Conservation (phyloP, 352 stramenopile genomes). For the Pythium brassicae region DNA sequence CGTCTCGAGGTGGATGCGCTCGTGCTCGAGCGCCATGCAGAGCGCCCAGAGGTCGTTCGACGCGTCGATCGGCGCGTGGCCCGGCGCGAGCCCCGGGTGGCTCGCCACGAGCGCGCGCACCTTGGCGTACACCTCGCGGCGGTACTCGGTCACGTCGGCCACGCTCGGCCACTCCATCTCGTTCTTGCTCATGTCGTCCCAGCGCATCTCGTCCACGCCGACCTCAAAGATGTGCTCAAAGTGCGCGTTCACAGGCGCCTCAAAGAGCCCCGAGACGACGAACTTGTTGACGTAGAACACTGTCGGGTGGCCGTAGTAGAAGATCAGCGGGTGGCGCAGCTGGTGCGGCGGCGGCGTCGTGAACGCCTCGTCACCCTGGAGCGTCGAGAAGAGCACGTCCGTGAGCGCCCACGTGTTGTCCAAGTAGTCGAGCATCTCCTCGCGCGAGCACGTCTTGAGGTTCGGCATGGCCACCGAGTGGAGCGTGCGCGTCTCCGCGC, state of each 20-base stretch:
- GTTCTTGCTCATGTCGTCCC: conserved; percentile 98
- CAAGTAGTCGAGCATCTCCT: conserved; percentile 91
- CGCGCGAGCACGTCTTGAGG: conserved; percentile 74
- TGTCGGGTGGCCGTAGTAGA: conserved; percentile 97
- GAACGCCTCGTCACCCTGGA: conserved; percentile 90
- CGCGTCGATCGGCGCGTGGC: conserved; percentile 77
- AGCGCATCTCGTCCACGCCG: conserved; percentile 98
- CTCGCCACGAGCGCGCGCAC: conserved; percentile 87
- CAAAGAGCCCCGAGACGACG: conserved; percentile 87
- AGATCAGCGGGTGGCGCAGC: conserved; percentile 95
- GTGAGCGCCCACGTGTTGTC: conserved; percentile 95
- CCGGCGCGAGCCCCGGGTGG: conserved; percentile 77
- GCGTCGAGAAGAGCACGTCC: conserved; percentile 89
- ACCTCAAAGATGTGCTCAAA: conserved; percentile 97
- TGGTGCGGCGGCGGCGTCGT: conserved; percentile 90
- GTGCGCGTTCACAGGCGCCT: conserved; percentile 86
- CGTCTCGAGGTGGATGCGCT: conserved; percentile 97
- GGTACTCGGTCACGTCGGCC: conserved; percentile 89
- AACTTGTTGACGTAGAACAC: conserved; percentile 98
- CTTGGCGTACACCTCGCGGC: conserved; percentile 87
- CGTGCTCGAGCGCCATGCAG: conserved; percentile 95
- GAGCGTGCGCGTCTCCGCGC: conserved; percentile 34
- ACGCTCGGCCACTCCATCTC: conserved; percentile 92
- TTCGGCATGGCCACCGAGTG: conserved; percentile 80
- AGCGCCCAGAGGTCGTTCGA: conserved; percentile 90